Base-by-base conservation (phyloP, 805 yeast genomes). In the Brettanomyces custersianus region DNA sequence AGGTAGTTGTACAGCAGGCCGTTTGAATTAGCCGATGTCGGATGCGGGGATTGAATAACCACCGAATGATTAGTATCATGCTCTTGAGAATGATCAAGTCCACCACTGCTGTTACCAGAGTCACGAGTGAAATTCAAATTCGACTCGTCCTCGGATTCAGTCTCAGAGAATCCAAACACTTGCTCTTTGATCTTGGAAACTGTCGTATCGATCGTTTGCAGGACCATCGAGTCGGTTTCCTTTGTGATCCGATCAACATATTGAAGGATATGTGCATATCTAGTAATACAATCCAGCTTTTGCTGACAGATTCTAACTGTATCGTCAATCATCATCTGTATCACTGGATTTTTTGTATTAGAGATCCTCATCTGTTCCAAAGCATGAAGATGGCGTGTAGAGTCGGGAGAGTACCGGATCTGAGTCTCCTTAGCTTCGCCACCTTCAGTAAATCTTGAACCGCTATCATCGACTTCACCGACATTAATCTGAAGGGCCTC, bases 191-290 rank as follows among this genome's bases (percentile, higher is more conserved):
- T 78, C 45, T 68, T 72, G 25, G 60, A 55, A 2, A 86, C 68
- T 0, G 92, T 80, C 24, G 76, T 75, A 18, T 68, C 61, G 3
- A 88, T 83, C 2, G 80, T 65, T 25, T 63, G 58, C 20, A 82
- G 57, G 3, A 87, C 87, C 49, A 77, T 60, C 16, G 59, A 67
- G 50, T 86, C 92, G 4, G 86, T 82, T 55, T 88, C 95, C 35
- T 69, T 72, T 36, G 84, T 81, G 34, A 87, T 76, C 47, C 76
- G 79, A 43, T 80, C 80, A 16, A 83, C 77, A 53, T 80, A 86
- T 37, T 80, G 74, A 40, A 84, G 63, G 2, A 85, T 73, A 41
- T 87, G 81, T 11, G 84, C 78, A 37, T 83, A 65, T 48, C 96
- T 64, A 13, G 74, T 63, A 15, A 86, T 68, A 0, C 83, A 68